Evolutionary conservation across 495 filamentous ascomycete genomes (phyloP).

Genomic region (Letharia columbiana): DNA sequence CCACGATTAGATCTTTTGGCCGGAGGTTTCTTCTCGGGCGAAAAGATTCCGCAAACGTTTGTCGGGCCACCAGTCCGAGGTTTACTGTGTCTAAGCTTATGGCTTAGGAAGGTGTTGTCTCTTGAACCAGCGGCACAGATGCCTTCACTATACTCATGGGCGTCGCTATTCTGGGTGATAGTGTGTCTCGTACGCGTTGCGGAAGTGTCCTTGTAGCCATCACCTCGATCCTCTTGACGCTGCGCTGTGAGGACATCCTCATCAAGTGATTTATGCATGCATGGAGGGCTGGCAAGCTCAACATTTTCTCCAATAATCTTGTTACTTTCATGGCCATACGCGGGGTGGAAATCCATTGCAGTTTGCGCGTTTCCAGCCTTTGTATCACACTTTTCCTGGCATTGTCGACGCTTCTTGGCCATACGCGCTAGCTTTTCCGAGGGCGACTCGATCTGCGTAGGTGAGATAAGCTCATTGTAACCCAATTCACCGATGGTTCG

Average conservation of each 20-base stretch:
- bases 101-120: not conserved
- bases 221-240: not conserved
- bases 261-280: not conserved
- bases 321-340: not conserved
- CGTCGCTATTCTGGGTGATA: not conserved
- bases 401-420: not conserved
- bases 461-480: not conserved
- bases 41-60: not conserved
- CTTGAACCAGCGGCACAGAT: not conserved
- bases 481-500: not conserved
- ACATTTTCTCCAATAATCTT: not conserved
- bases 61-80: not conserved
- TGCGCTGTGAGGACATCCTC: not conserved
- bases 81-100: not conserved
- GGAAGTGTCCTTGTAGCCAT: not conserved
- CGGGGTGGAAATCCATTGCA: not conserved
- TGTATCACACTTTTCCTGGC: not conserved
- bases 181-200: not conserved
- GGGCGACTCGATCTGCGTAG: slow-evolving; percentile 1
- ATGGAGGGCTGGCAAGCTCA: not conserved
- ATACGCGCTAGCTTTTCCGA: not conserved
- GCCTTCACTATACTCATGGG: not conserved
- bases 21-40: not conserved
- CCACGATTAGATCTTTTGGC: not conserved
- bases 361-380: not conserved